phyloP scores from a whole-genome alignment of 73 alveolate genomes.

The Tetrahymena borealis region DNA sequence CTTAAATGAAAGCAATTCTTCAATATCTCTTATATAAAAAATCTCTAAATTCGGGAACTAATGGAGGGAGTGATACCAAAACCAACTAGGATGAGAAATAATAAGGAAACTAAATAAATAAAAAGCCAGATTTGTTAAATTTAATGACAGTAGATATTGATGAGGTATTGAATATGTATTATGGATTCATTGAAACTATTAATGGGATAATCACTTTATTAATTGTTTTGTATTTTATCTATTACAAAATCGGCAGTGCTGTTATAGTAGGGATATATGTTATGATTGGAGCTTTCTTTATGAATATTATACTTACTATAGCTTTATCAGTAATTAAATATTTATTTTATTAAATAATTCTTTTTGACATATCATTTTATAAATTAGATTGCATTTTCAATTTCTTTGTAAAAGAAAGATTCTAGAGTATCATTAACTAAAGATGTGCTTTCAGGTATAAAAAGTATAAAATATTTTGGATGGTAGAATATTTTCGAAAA shows the following conservation, averaged over 20 bases:
- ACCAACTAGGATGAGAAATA: not conserved
- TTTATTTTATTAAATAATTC: not conserved
- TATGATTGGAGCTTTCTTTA: conserved; percentile 18
- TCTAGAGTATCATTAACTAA: conserved; percentile 8
- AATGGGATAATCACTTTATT: not conserved
- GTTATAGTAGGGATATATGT: not conserved
- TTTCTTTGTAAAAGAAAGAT: conserved; percentile 14
- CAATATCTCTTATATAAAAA: not conserved
- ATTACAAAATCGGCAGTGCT: not conserved
- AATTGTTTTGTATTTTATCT: not conserved
- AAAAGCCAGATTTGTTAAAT: not conserved
- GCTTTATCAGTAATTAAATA: not conserved
- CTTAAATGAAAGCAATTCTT: not conserved
- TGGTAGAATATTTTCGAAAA: conserved; percentile 17
- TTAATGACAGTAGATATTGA: conserved; percentile 28
- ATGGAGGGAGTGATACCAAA: no score
- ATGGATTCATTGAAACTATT: conserved; percentile 18
- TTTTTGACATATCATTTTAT: not conserved
- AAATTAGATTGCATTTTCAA: not conserved
- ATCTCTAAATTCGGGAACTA: not conserved
- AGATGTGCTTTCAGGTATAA: conserved; percentile 25
- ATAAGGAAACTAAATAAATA: not conserved
- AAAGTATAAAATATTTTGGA: conserved; percentile 7
- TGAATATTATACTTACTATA: not conserved
- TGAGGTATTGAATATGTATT: not conserved